These are phyloP conservation scores for Exophiala calicioides DNA, from an alignment of 2,329 filamentous ascomycete genomes.

Conservation along the genomic window DNA sequence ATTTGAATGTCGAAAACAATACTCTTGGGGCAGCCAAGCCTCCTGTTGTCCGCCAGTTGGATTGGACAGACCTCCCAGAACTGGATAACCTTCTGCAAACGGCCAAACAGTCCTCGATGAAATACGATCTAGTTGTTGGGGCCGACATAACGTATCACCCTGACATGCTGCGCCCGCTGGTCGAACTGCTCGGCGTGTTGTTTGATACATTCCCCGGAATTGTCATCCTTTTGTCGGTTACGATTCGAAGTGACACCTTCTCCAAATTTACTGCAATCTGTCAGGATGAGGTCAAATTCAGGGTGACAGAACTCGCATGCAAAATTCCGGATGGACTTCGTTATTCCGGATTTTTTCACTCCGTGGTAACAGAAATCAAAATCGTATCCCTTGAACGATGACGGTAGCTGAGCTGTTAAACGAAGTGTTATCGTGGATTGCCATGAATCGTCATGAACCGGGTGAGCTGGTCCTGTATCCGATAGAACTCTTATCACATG, in stretches of 20 bases:
- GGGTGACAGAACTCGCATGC: conserved; percentile 43
- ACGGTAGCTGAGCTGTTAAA: not conserved
- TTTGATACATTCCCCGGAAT: conserved; percentile 23
- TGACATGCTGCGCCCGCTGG: conserved; percentile 29
- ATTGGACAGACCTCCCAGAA: conserved; percentile 25
- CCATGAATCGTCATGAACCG: not conserved
- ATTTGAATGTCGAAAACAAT: conserved; percentile 34
- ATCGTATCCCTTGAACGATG: conserved; percentile 22
- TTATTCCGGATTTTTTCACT: conserved; percentile 52
- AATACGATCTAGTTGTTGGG: conserved; percentile 26
- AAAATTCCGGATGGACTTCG: conserved; percentile 43
- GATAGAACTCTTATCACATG: too few relatives aligned
- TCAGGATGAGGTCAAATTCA: conserved; percentile 41
- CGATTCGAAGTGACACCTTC: conserved; percentile 65
- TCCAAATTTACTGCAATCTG: conserved; percentile 59
- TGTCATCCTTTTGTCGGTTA: conserved; percentile 60
- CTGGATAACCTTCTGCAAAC: conserved; percentile 19
- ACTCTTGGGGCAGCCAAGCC: conserved; percentile 4
- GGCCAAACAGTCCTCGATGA: conserved; percentile 5
- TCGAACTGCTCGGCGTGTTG: conserved; percentile 20
- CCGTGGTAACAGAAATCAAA: conserved; percentile 25
- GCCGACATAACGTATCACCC: conserved; percentile 32
- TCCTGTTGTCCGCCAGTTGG: conserved; percentile 22
- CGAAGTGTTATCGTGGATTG: too few relatives aligned
- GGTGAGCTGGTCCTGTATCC: too few relatives aligned